These are phyloP conservation scores for Senna tora DNA, from an alignment of 306 rosid genomes.

Conservation along the genomic window DNA sequence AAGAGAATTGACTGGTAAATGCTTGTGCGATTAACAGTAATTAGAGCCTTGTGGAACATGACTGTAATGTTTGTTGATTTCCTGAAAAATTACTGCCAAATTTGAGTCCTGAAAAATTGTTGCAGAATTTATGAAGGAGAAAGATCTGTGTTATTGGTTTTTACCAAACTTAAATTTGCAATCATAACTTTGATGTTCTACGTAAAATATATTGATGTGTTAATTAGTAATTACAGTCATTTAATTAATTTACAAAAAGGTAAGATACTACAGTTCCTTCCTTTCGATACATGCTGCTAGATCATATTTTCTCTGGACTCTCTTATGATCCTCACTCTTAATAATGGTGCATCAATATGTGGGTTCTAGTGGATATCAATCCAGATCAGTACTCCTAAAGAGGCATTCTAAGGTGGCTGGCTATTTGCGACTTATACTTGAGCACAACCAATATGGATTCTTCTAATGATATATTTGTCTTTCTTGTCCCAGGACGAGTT, in stretches of 20 bases:
- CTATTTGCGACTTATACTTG: conserved; percentile 28
- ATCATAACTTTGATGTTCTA: neutral
- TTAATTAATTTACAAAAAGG: conserved; percentile 10
- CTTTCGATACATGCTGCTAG: neutral
- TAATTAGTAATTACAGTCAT: conserved; percentile 3
- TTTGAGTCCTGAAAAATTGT: neutral
- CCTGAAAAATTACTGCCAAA: conserved; percentile 9
- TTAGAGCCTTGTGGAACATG: neutral
- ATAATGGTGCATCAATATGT: conserved; percentile 7
- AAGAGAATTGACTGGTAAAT: neutral
- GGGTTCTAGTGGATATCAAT: neutral
- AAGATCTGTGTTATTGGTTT: neutral
- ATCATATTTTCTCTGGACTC: conserved; percentile 11
- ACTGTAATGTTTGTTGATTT: too few species aligned
- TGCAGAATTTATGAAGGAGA: neutral
- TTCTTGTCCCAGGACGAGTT: conserved; percentile 36
- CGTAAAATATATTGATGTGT: neutral
- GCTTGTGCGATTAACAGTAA: neutral
- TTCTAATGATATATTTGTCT: neutral
- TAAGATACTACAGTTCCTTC: neutral
- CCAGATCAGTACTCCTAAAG: neutral
- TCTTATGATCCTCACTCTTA: neutral
- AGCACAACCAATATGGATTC: conserved; percentile 5
- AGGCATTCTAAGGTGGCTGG: neutral
- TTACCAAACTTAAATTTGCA: neutral